phyloP scores from a whole-genome alignment of 2,329 filamentous ascomycete genomes.

The Aspergillus sp. region DNA sequence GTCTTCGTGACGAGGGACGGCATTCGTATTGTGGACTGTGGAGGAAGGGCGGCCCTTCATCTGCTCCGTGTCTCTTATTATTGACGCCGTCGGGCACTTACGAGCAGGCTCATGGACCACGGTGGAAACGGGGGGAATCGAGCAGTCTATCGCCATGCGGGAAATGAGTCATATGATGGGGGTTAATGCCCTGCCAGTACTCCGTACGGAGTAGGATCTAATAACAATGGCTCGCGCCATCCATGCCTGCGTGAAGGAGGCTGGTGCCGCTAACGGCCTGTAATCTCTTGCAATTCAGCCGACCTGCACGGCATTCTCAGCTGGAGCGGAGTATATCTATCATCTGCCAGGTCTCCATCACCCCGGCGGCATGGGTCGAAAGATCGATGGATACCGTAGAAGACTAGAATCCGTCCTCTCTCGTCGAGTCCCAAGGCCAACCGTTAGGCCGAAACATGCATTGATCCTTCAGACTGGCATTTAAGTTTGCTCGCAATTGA shows the following conservation, averaged over 20 bases:
- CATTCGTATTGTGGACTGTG: constrained; percentile 1
- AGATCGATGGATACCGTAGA: background rate
- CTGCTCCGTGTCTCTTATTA: constrained; percentile 2
- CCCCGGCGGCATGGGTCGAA: background rate
- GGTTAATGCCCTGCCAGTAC: background rate
- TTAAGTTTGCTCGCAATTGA: background rate
- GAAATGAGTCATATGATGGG: background rate
- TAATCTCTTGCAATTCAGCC: constrained; percentile 5
- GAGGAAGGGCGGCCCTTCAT: background rate
- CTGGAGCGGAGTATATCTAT: constrained; percentile 1
- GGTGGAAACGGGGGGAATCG: background rate
- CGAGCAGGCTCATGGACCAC: background rate
- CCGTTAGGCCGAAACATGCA: background rate
- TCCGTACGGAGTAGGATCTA: background rate
- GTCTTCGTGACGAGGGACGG: background rate
- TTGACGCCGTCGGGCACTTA: constrained; percentile 8
- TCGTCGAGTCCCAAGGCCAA: background rate
- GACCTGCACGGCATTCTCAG: constrained; percentile 1
- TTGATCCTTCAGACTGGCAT: background rate
- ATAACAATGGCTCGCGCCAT: background rate
- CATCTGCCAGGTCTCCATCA: background rate
- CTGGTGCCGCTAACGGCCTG: background rate
- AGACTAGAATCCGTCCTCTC: background rate
- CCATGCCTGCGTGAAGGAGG: background rate
- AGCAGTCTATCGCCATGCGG: background rate